Evolutionary conservation across 176 grass and related monocot genomes (phyloP), one percentile per base, ranked within the genome.

Genomic region (Avena eriantha): DNA sequence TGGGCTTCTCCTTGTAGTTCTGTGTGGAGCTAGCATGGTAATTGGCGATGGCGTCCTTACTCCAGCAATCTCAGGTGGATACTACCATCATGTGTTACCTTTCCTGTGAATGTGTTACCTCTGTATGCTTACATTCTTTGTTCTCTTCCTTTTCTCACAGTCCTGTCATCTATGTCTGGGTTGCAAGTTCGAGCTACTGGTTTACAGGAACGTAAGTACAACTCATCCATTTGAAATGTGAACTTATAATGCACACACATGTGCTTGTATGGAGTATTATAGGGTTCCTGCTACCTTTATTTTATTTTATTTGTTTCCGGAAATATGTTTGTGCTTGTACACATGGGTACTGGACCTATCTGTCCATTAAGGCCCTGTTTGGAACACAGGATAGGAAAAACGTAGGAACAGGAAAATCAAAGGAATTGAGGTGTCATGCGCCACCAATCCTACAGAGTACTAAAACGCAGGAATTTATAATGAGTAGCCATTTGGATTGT

Each of bases 21-120:
- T 99, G 0, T 99, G 95, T 83, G 94, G 92, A 2, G 92, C 97
- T 71, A 94, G 97, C 87, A 96, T 99, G 97, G 87, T 99, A 31
- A 96, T 99, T 53, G 94, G 97, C 80, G 94, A 99, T 81, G 97
- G 97, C 59, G 73, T 99, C 82, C 90, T 99, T 79, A 99, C 97
- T 69, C 97, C 97, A 57, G 96, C 93, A 87, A 98, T 98, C 72
- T 98, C 96, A 83, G 96, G 96, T 96, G 48, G 73, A 75, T 68
- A 64, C 69, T 61, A n/a, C 45, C 29, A 78, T 77, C 60, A 10
- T 84, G 48, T 59, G 29, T 81, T 82, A n/a, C 15, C 26, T 7
- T 22, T 80, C 69, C 9, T 55, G 39, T 65, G 61, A 35, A 56
- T 45, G 3, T 78, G 85, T 87, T 53, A 68, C 45, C 80, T 82